Conservation (phyloP, 1,139 yeast genomes). For the Geotrichum restrictum region DNA sequence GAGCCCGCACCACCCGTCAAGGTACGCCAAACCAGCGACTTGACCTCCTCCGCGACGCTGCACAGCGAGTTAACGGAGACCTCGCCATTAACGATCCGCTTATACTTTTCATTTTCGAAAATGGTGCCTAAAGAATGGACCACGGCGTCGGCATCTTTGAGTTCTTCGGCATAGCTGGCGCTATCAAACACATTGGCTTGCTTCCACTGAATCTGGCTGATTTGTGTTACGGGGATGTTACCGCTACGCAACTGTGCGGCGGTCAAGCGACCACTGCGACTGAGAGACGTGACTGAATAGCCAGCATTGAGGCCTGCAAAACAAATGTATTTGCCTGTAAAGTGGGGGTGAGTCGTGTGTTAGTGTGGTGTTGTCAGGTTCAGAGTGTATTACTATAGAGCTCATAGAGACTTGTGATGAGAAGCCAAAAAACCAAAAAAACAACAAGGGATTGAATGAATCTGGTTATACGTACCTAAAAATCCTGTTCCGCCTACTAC, state of each 20-base stretch:
- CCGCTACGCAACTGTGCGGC: slow-evolving; percentile 42
- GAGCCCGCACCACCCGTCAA: not conserved
- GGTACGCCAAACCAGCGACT: not conserved
- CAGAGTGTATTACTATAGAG: too few species aligned
- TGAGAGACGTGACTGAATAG: slow-evolving; percentile 12
- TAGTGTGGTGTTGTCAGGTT: too few species aligned
- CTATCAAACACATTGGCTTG: slow-evolving; percentile 67
- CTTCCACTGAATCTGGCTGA: slow-evolving; percentile 61
- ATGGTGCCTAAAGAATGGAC: slow-evolving; percentile 82
- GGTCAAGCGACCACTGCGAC: slow-evolving; percentile 26
- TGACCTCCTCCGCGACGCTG: not conserved
- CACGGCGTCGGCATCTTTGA: slow-evolving; percentile 56
- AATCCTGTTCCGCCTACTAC: slow-evolving; percentile 89
- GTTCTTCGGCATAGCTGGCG: slow-evolving; percentile 47
- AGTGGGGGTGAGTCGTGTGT: too few species aligned
- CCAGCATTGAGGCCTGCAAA: slow-evolving; percentile 15
- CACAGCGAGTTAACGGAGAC: not conserved
- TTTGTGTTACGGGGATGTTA: slow-evolving; percentile 42
- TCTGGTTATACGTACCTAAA: slow-evolving; percentile 46
- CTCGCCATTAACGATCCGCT: slow-evolving; percentile 39
- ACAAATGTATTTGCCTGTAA: slow-evolving; percentile 15
- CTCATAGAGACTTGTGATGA: too few species aligned
- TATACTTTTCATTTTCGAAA: slow-evolving; percentile 65
- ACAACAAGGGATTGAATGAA: too few species aligned
- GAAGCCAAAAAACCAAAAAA: too few species aligned